These are phyloP conservation scores for Lentinula detonsa DNA, from an alignment of 768 basidiomycete genomes.

Conservation along the genomic window DNA sequence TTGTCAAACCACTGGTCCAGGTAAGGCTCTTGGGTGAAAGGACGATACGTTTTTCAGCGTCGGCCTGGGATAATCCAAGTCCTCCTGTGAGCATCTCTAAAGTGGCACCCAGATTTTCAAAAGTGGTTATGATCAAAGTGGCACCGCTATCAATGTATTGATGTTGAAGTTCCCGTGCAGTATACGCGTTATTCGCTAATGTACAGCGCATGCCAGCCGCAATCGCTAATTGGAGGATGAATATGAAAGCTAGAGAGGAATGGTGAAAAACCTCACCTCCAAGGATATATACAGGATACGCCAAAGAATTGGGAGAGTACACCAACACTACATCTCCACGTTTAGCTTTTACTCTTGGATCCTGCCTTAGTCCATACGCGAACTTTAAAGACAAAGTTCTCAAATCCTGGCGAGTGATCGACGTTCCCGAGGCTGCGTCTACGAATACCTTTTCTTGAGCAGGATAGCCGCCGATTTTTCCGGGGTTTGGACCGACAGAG, in stretches of 20 bases:
- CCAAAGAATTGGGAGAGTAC: constrained; percentile 47
- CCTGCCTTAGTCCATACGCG: constrained; percentile 35
- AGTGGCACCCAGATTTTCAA: constrained; percentile 49
- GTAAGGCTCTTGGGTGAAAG: constrained; percentile 41
- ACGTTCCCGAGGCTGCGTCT: constrained; percentile 41
- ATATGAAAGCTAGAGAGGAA: background rate
- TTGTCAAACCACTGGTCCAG: constrained; percentile 38
- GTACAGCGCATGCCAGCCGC: constrained; percentile 50
- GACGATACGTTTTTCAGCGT: constrained; percentile 46
- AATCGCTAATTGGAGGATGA: constrained; percentile 16
- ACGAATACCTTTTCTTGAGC: constrained; percentile 39
- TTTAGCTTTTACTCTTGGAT: constrained; percentile 19
- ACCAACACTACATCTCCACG: constrained; percentile 42
- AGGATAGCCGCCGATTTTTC: constrained; percentile 17
- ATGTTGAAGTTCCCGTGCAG: constrained; percentile 43
- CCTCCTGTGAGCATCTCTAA: constrained; percentile 43
- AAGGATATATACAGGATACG: constrained; percentile 42
- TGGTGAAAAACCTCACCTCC: constrained; percentile 12
- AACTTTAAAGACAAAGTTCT: constrained; percentile 38
- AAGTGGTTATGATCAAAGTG: constrained; percentile 55
- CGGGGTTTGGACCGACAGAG: constrained; percentile 11
- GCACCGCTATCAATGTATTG: constrained; percentile 67
- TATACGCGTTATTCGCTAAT: constrained; percentile 50
- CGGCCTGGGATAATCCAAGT: constrained; percentile 21
- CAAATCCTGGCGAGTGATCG: constrained; percentile 39